Evolutionary conservation across 2,329 filamentous ascomycete species (phyloP).

Genomic region (Trichoderma oligosporum): DNA sequence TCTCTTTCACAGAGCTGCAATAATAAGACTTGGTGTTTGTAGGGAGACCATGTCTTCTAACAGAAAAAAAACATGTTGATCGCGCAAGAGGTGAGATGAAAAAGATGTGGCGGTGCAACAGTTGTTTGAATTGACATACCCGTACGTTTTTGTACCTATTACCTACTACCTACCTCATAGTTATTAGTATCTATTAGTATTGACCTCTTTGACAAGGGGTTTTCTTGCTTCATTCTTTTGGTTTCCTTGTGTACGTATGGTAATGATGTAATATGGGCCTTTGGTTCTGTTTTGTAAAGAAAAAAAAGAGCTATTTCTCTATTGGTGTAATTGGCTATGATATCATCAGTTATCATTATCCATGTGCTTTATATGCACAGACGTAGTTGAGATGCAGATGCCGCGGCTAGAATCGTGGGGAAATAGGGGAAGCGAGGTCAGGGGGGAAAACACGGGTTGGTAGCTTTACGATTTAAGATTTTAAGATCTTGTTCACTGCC

Average conservation of each 20-base stretch:
- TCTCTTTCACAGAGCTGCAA: constrained; percentile 28
- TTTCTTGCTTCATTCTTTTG: background rate
- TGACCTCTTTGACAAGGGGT: background rate
- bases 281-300: too few relatives aligned
- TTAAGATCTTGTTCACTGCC: constrained; percentile 6
- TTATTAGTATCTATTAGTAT: constrained; percentile 20
- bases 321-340: background rate
- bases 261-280: too few relatives aligned
- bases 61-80: background rate
- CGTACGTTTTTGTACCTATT: constrained; percentile 6
- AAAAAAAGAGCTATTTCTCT: too few relatives aligned
- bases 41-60: constrained; percentile 8
- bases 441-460: background rate
- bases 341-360: constrained; percentile 21
- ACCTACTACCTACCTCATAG: constrained; percentile 7
- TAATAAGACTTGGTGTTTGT: constrained; percentile 23
- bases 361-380: constrained; percentile 1
- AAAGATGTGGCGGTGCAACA: background rate
- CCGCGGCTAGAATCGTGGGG: constrained; percentile 2
- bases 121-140: constrained; percentile 1
- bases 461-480: background rate
- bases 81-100: background rate
- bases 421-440: constrained; percentile 3
- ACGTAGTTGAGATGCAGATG: background rate
- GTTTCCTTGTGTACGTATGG: background rate